These are phyloP conservation scores for button mushroom (Agaricus bisporus) DNA, from an alignment of 768 basidiomycete genomes.

Conservation along the genomic window DNA sequence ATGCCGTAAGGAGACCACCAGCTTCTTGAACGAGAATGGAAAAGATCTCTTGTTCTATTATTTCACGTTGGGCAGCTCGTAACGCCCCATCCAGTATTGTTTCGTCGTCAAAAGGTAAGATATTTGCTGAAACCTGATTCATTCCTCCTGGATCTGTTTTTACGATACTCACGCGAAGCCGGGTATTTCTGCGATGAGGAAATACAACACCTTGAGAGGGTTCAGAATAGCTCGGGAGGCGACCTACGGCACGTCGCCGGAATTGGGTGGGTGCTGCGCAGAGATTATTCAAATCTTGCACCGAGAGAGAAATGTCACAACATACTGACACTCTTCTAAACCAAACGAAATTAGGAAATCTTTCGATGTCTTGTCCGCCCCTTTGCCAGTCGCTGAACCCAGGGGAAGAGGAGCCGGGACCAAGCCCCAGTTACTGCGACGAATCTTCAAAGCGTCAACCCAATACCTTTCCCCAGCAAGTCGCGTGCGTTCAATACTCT, in stretches of 20 bases:
- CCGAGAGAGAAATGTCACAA: neutral
- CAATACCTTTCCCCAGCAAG: slow-evolving; percentile 69
- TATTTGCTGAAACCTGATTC: slow-evolving; percentile 27
- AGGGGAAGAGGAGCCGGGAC: slow-evolving; percentile 72
- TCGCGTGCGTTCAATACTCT: slow-evolving; percentile 59
- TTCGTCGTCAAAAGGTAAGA: slow-evolving; percentile 22
- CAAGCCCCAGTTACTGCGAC: slow-evolving; percentile 75
- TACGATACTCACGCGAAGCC: slow-evolving; percentile 45
- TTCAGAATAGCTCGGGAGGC: slow-evolving; percentile 46
- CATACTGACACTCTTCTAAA: slow-evolving; percentile 68
- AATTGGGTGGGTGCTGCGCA: slow-evolving; percentile 56
- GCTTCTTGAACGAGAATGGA: slow-evolving; percentile 68
- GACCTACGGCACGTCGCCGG: slow-evolving; percentile 66
- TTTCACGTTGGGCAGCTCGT: slow-evolving; percentile 57
- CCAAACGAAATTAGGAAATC: slow-evolving; percentile 80
- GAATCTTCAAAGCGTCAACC: slow-evolving; percentile 73
- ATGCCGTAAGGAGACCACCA: slow-evolving; percentile 67
- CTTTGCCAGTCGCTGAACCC: slow-evolving; percentile 67
- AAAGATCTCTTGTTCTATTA: slow-evolving; percentile 80
- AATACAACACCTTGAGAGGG: slow-evolving; percentile 45
- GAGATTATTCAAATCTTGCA: neutral
- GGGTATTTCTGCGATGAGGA: slow-evolving; percentile 56
- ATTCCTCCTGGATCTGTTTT: slow-evolving; percentile 24
- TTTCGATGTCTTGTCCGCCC: slow-evolving; percentile 72
- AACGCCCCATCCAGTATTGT: slow-evolving; percentile 46